Evolutionary conservation across 2,329 filamentous ascomycete species (phyloP).

Genomic region (Ophiostoma ips): DNA sequence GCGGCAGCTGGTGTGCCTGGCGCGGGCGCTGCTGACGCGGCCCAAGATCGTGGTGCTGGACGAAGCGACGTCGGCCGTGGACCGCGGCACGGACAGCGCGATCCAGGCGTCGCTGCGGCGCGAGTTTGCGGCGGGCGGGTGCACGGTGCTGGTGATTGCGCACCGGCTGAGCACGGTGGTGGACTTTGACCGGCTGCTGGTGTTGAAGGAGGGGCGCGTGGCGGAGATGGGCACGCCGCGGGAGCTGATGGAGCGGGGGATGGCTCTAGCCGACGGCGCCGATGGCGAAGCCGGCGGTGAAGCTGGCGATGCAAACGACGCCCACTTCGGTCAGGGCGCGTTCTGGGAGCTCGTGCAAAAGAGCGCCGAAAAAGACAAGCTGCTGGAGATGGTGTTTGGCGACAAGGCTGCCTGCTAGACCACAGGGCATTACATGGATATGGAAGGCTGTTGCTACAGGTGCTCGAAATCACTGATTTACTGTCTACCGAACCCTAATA

Average conservation of each 20-base stretch:
- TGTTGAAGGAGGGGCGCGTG: constrained; percentile 33
- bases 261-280: constrained; percentile 16
- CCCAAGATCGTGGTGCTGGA: constrained; percentile 29
- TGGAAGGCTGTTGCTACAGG: too few relatives aligned
- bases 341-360: constrained; percentile 15
- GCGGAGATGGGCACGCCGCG: constrained; percentile 27
- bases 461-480: too few relatives aligned
- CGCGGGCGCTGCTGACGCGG: constrained; percentile 28
- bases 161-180: constrained; percentile 31
- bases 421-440: too few relatives aligned
- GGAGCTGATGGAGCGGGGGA: constrained; percentile 26
- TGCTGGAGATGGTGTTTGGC: constrained; percentile 11
- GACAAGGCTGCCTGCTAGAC: too few relatives aligned
- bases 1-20: constrained; percentile 34
- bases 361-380: constrained; percentile 14
- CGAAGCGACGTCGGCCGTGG: constrained; percentile 35
- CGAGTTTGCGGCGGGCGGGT: constrained; percentile 31
- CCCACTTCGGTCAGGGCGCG: constrained; percentile 9
- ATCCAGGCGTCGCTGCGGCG: constrained; percentile 43
- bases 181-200: constrained; percentile 36
- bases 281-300: constrained; percentile 6
- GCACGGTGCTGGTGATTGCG: constrained; percentile 36
- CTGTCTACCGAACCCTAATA: too few relatives aligned
- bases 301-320: constrained; percentile 15
- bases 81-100: constrained; percentile 39